Base-by-base conservation (phyloP, 768 basidiomycete species). In the Rhodotorula diobovata region DNA sequence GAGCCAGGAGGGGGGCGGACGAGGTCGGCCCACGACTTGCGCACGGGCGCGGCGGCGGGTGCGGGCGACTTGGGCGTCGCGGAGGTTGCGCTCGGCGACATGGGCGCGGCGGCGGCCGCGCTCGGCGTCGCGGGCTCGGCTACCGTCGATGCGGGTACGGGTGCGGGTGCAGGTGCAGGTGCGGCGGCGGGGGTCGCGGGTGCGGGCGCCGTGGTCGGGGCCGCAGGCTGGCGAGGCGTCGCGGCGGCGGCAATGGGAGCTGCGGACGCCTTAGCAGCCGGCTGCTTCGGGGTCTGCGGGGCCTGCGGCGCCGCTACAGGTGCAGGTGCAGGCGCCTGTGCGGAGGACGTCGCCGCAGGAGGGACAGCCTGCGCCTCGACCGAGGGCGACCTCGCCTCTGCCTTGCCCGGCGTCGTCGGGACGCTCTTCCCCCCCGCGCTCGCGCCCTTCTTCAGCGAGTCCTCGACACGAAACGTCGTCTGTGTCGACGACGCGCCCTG, bases 11-110 rank as follows among this genome's bases (percentile, higher is more conserved):
- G 68, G 20, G 67, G 63, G 30, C 66, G 65, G 28, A 73, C 66
- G 64, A 73, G 72, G 46, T 70, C 72, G 4, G 72, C 72, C 72
- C 72, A 73, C 23, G 72, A 73, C 20, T 62, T 63, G 41, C 39
- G 32, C 23, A 54, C 53, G 43, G 43, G 34, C 20, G 51, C 18
- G 0, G 53, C 28, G 35, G 64, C 20, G 20, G 69, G 45, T n/a
- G 53, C 16, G 28, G 69, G 55, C 35, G 69, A 55, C 39, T 61
- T 66, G 32, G 64, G 69, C 39, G 61, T 54, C 0, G 63, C 30
- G 1, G 66, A 35, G 18, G 58, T 11, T 0, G 60, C 34, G n/a
- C 64, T 37, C 12, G 56, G 14, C 37, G 64, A 20, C 4, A 41
- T 7, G 70, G 54, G 23, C 58, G 15, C 2, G 62, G 5, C 0